These are phyloP conservation scores for Mortierella sp. DNA, from an alignment of 371 early-diverging fungal species.

Conservation along the genomic window DNA sequence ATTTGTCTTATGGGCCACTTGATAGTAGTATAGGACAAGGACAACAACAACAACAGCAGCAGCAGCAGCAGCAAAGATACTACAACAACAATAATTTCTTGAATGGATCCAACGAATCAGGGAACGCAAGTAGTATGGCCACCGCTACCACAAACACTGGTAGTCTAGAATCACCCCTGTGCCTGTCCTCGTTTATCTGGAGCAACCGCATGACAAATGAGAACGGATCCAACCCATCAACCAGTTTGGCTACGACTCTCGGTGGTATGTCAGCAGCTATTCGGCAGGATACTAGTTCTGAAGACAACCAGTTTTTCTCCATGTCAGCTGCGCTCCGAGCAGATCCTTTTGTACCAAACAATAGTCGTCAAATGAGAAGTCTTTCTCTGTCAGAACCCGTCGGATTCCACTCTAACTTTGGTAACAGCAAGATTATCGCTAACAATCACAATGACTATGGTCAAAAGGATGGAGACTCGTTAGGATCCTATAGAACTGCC, in stretches of 20 bases:
- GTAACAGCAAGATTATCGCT: constrained; percentile 2
- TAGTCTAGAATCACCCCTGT: constrained; percentile 31
- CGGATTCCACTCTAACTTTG: constrained; percentile 14
- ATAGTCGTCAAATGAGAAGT: constrained; percentile 21
- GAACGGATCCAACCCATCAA: constrained; percentile 1
- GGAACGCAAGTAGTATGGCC: background rate
- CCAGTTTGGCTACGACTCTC: constrained; percentile 1
- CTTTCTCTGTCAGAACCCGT: constrained; percentile 40
- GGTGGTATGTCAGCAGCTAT: constrained; percentile 7
- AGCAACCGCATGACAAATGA: constrained; percentile 17
- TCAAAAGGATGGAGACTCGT: constrained; percentile 17
- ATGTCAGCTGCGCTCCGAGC: constrained; percentile 21
- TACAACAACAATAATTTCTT: background rate
- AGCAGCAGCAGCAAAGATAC: constrained; percentile 14
- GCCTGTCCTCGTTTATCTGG: constrained; percentile 44
- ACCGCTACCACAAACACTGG: background rate
- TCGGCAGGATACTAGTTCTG: constrained; percentile 5
- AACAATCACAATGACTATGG: constrained; percentile 12
- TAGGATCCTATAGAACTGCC: constrained; percentile 13
- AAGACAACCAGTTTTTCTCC: constrained; percentile 16
- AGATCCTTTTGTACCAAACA: constrained; percentile 28
- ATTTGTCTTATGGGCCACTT: background rate
- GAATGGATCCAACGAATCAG: background rate
- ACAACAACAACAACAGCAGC: background rate
- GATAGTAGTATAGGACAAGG: constrained; percentile 11